Base-by-base conservation (phyloP, 805 yeast species). In the Cyberlindnera euphorbiiphila region DNA sequence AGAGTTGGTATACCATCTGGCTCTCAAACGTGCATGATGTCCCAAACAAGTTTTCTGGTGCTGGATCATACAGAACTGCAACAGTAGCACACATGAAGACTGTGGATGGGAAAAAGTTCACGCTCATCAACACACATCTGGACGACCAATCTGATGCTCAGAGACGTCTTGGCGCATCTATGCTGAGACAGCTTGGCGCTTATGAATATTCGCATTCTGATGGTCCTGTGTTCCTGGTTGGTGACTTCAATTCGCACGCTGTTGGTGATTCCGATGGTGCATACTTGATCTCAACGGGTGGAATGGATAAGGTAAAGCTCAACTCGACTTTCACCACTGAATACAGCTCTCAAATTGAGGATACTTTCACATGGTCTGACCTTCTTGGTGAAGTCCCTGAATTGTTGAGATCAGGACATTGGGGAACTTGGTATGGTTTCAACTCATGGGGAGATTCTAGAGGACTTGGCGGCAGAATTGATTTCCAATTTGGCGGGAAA, bases 381-480 rank as follows among this genome's bases (percentile, higher is more conserved):
- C 36, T 60, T 3, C 36, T 59, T 15, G 47, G 40, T 4, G 32
- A 47, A 14, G 53, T 58, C 2, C 46, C 48, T 6, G 51, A 46
- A 4, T 46, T 54, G 12, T 46, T 46, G 24, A 53, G 69, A 47
- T 34, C 57, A 29, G 68, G 68, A 3, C 51, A 61, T 34, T 53
- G 57, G 36, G 54, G 62, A 2, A 68, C 74, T 2, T 66, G 61
- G 43, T 61, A 66, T n/a, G 72, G 72, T 1, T 69, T 68, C 46
- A 48, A 52, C 21, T 41, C 54, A 1, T 34, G 42, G 23, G 54
- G 46, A n/a, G 42, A 42, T 29, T 33, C 49, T 5, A 21, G 39
- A 1, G 41, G 39, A 4, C 56, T 51, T 12, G 39, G 56, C 5
- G 49, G 61, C 4, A 59, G 67, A 32, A 69, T 70, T 37, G 75